Conservation (phyloP, 2,329 filamentous ascomycete genomes). For the Mariannaea sp. region DNA sequence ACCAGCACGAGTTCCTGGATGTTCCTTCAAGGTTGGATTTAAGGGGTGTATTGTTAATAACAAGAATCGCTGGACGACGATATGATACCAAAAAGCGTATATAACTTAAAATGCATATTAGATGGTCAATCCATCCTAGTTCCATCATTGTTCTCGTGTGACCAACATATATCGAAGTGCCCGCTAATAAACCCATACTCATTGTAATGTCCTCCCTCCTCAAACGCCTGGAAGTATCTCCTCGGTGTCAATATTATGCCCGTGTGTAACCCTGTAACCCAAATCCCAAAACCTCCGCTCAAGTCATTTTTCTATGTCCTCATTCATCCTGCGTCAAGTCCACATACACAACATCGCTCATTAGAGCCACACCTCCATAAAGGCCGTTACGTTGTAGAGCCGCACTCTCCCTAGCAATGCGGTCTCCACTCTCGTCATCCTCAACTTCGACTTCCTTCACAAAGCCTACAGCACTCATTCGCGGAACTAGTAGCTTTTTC, state of each 20-base stretch:
- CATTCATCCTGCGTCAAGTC: constrained; percentile 41
- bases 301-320: background rate
- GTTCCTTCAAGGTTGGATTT: constrained; percentile 6
- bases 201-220: constrained; percentile 4
- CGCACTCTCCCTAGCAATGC: constrained; percentile 29
- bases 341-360: constrained; percentile 43
- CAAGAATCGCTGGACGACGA: constrained; percentile 15
- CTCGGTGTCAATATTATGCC: constrained; percentile 1
- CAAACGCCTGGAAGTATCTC: constrained; percentile 17
- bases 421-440: constrained; percentile 34
- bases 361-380: constrained; percentile 28
- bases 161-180: background rate
- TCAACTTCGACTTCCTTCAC: constrained; percentile 42
- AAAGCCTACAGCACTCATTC: constrained; percentile 46
- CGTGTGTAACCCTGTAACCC: background rate
- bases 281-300: background rate
- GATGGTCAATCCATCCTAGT: background rate
- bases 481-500: constrained; percentile 49
- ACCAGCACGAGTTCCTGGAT: constrained; percentile 15
- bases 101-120: constrained; percentile 14
- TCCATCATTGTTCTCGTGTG: background rate
- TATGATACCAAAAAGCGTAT: constrained; percentile 21
- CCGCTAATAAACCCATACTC: background rate
- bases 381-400: constrained; percentile 22
- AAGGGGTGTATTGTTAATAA: constrained; percentile 20